These are phyloP conservation scores for Striga asiatica DNA, from an alignment of 257 asterid genomes.

Conservation along the genomic window DNA sequence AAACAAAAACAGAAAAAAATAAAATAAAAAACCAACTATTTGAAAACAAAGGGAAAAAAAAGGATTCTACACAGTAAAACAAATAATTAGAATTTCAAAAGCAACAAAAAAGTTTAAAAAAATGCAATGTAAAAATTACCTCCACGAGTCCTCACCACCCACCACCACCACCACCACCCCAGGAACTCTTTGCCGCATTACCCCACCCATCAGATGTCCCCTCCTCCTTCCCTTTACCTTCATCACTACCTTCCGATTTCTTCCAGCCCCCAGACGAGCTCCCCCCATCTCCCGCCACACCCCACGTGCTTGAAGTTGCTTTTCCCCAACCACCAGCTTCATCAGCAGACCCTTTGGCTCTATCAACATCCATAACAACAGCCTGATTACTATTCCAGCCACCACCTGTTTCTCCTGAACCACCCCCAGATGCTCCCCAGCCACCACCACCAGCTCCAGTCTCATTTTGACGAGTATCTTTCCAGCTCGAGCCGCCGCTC, in stretches of 20 bases:
- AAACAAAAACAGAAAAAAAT: too few relatives aligned
- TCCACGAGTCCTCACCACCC: constrained; percentile 46
- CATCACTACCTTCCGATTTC: constrained; percentile 10
- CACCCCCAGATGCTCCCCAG: constrained; percentile 24
- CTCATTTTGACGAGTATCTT: constrained; percentile 16
- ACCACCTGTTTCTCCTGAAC: constrained; percentile 14
- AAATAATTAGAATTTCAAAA: neutral
- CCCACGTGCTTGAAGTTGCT: constrained; percentile 35
- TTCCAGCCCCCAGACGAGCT: constrained; percentile 21
- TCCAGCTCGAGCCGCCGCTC: constrained; percentile 30
- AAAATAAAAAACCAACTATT: too few relatives aligned
- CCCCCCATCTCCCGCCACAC: constrained; percentile 17
- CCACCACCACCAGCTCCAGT: constrained; percentile 23
- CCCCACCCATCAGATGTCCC: constrained; percentile 31
- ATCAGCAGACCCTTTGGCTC: constrained; percentile 10
- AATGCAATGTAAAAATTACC: constrained; percentile 20
- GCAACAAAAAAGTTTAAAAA: neutral
- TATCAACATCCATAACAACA: neutral
- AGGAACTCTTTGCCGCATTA: constrained; percentile 26
- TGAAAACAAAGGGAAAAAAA: neutral
- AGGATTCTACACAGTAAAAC: neutral
- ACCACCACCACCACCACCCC: constrained; percentile 42
- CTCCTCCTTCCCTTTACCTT: constrained; percentile 14
- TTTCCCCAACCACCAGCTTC: constrained; percentile 27
- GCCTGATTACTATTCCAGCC: constrained; percentile 11